Conservation (phyloP, 768 basidiomycete genomes). For the Boletellus sp. region DNA sequence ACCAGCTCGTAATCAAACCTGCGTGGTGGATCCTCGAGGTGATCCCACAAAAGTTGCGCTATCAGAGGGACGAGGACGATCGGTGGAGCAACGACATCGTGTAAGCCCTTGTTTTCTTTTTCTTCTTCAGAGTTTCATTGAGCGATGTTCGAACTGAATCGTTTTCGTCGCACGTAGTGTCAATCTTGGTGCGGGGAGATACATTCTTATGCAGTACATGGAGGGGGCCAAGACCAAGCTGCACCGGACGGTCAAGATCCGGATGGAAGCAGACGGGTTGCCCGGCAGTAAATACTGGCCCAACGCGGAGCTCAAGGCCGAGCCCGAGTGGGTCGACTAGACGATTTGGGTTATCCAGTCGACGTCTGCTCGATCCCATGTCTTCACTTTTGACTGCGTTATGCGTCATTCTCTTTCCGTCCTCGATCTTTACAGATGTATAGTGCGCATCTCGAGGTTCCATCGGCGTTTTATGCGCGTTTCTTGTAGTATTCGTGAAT, state of each 20-base stretch:
- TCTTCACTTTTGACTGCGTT: too few species aligned
- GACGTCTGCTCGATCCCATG: neutral
- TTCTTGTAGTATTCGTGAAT: too few species aligned
- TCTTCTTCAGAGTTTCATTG: too few species aligned
- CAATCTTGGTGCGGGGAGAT: constrained; percentile 42
- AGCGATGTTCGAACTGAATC: neutral
- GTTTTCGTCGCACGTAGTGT: constrained; percentile 6
- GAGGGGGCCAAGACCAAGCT: constrained; percentile 41
- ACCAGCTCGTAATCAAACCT: constrained; percentile 48
- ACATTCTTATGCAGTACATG: constrained; percentile 37
- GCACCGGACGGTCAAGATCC: constrained; percentile 45
- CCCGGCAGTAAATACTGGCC: constrained; percentile 38
- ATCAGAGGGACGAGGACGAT: constrained; percentile 24
- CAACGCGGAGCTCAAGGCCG: constrained; percentile 34
- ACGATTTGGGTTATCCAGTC: too few species aligned
- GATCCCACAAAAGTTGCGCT: constrained; percentile 36
- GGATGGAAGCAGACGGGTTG: constrained; percentile 47
- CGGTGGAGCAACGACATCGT: constrained; percentile 10
- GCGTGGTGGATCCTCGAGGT: constrained; percentile 69
- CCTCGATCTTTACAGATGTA: neutral
- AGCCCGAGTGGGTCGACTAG: constrained; percentile 42
- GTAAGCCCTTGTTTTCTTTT: constrained; percentile 10
- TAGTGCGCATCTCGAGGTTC: neutral
- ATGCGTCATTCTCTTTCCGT: neutral
- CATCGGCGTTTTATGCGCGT: too few species aligned